A percentile compares a stretch with the other conserved stretches of the same genome.
phyloP scores from a whole-genome alignment of 2,329 filamentous ascomycete genomes.

The Aspergillus oerlinghausenensis region DNA sequence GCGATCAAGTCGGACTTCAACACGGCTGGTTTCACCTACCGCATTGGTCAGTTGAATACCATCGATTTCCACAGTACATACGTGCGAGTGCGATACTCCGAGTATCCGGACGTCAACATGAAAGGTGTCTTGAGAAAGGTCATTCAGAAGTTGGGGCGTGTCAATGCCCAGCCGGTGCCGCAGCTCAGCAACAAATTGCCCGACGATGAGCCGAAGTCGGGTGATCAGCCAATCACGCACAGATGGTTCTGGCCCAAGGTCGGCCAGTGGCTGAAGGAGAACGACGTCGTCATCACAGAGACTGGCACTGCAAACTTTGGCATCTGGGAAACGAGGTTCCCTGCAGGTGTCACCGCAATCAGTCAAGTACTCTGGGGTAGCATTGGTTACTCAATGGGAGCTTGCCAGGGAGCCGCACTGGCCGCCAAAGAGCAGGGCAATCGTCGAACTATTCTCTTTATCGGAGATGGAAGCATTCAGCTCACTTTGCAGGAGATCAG shows the following conservation, averaged over 20 bases:
- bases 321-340: slow-evolving; percentile 80
- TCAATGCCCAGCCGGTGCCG: slow-evolving; percentile 53
- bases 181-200: slow-evolving; percentile 52
- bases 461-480: slow-evolving; percentile 85
- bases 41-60: slow-evolving; percentile 70
- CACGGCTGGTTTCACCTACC: slow-evolving; percentile 73
- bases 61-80: slow-evolving; percentile 79
- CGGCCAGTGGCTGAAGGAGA: slow-evolving; percentile 64
- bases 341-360: slow-evolving; percentile 69
- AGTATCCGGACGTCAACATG: slow-evolving; percentile 76
- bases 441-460: slow-evolving; percentile 71
- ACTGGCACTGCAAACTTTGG: slow-evolving; percentile 87
- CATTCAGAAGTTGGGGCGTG: slow-evolving; percentile 52
- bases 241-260: slow-evolving; percentile 68
- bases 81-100: slow-evolving; percentile 70
- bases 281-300: slow-evolving; percentile 79
- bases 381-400: slow-evolving; percentile 62
- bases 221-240: slow-evolving; percentile 44
- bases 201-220: slow-evolving; percentile 27
- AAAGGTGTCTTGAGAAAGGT: slow-evolving; percentile 72
- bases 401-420: slow-evolving; percentile 65
- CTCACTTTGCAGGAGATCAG: slow-evolving; percentile 78
- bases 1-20: slow-evolving; percentile 45
- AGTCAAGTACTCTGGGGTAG: slow-evolving; percentile 71
- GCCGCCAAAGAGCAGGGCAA: slow-evolving; percentile 64